These are phyloP conservation scores for Trebouxia sp. DNA, from an alignment of 139 green algal genomes.

Conservation along the genomic window DNA sequence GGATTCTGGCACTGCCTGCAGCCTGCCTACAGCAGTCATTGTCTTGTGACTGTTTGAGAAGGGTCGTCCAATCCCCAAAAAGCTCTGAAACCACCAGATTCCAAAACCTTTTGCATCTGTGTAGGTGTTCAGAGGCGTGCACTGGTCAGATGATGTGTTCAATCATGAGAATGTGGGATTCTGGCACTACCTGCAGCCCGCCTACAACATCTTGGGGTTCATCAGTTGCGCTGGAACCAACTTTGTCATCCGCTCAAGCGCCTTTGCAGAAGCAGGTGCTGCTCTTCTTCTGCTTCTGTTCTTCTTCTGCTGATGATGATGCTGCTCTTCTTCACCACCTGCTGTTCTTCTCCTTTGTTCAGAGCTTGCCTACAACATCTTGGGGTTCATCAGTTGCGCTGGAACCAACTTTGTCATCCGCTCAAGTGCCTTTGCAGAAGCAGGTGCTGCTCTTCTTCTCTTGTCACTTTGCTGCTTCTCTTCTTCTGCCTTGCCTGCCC, in stretches of 20 bases:
- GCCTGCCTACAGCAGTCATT: slow-evolving; percentile 56
- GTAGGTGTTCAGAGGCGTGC: slow-evolving; percentile 23
- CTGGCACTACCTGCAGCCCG: slow-evolving; percentile 64
- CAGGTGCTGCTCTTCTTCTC: too few relatives aligned
- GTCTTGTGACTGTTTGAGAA: too few relatives aligned
- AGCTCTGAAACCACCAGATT: neutral
- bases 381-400: slow-evolving; percentile 26
- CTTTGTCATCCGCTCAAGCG: slow-evolving; percentile 23
- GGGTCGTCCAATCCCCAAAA: too few relatives aligned
- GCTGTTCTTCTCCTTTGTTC: too few relatives aligned
- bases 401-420: slow-evolving; percentile 29
- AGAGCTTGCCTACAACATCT: slow-evolving; percentile 53
- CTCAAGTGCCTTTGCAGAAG: slow-evolving; percentile 22
- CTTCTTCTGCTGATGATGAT: too few relatives aligned
- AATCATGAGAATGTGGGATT: slow-evolving; percentile 84
- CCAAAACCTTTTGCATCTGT: neutral
- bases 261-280: slow-evolving; percentile 26
- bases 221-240: slow-evolving; percentile 27
- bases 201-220: slow-evolving; percentile 40
- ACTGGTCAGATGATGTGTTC: slow-evolving; percentile 67
- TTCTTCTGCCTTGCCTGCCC: too few relatives aligned
- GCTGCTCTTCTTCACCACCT: too few relatives aligned
- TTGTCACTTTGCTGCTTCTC: too few relatives aligned
- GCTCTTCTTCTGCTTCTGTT: too few relatives aligned
- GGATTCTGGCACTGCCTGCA: slow-evolving; percentile 68